Conservation (phyloP, 1,284 basidiomycete genomes). For the Cutaneotrichosporon mucoides region DNA sequence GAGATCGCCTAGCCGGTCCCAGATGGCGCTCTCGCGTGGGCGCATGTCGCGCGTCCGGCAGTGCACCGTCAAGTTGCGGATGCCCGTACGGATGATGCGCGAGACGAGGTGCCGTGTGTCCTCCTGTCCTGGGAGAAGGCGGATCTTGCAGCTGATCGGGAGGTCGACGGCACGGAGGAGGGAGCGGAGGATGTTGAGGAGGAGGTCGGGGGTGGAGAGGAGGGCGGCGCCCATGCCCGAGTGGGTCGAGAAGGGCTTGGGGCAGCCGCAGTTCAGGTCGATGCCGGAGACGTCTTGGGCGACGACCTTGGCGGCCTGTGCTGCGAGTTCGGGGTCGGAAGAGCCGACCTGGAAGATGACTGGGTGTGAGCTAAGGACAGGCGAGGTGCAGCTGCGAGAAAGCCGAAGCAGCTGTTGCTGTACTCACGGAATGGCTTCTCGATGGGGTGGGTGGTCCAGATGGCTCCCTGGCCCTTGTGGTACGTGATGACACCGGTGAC, state of each 20-base stretch:
- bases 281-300: slow-evolving; percentile 87
- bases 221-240: slow-evolving; percentile 96
- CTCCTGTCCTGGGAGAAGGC: slow-evolving; percentile 77
- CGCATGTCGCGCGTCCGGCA: slow-evolving; percentile 94
- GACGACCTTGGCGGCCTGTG: slow-evolving; percentile 82
- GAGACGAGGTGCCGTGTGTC: slow-evolving; percentile 83
- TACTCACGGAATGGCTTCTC: slow-evolving; percentile 71
- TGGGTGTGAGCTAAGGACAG: slow-evolving; percentile 7
- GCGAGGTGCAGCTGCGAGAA: neutral
- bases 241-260: slow-evolving; percentile 93
- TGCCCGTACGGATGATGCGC: slow-evolving; percentile 78
- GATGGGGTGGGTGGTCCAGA: slow-evolving; percentile 90
- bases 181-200: slow-evolving; percentile 78
- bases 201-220: slow-evolving; percentile 81
- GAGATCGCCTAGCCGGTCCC: slow-evolving; percentile 75
- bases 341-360: slow-evolving; percentile 77
- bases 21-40: slow-evolving; percentile 71
- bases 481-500: slow-evolving; percentile 85
- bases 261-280: slow-evolving; percentile 63
- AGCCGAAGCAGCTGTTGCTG: neutral
- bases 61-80: slow-evolving; percentile 88
- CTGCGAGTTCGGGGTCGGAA: slow-evolving; percentile 80
- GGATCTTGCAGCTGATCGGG: slow-evolving; percentile 86
- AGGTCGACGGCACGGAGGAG: slow-evolving; percentile 72
- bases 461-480: slow-evolving; percentile 66